Base-by-base conservation (phyloP, 2,329 filamentous ascomycete genomes). In the Penicillium sp. region DNA sequence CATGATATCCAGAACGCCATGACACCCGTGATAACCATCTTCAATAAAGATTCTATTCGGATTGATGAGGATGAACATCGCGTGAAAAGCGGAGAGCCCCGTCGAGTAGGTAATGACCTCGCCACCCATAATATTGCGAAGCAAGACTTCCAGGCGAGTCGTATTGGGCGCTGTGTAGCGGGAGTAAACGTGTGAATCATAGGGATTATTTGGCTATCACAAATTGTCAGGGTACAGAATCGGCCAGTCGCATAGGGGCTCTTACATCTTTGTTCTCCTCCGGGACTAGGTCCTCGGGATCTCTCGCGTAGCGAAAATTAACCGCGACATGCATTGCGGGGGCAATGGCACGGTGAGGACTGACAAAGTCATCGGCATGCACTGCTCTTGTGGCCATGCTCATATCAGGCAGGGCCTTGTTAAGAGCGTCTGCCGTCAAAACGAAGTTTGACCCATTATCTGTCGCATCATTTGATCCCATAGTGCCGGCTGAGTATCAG, bases 1-100 rank as follows among this genome's bases (percentile, higher is more conserved):
- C 61, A 96, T 82, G 43, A 98, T 64, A 14, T 59, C 75, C 66
- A 97, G 84, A 31, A 96, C 90, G 61, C 91, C 91, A 74, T 96
- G 92, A 76, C 91, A 96, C 60, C 94, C 94, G 77, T 98, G 94
- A 78, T 98, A 98, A 39, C 92, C 93, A 9, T 83, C 87, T 35
- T 87, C 87, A 61, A 97, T 92, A 61, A 91, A 89, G 55, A 98
- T 85, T 58, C 89, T 87, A 65, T 86, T 86, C 1, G 94, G 94
- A 73, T 95, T 92, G 7, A 96, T 77, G 69, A 87, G 87, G 18
- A 92, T 86, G 2, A 97, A 82, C 60, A 96, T 80, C 14, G 91
- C 92, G 76, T 97, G 91, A 79, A 97, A 93, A 18, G 93, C 91
- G 6, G 91, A 84, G 16, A 98, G 85, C 3, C 94, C 94, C 4